Conservation (phyloP, 805 yeast genomes). For the Ogataea minuta region DNA sequence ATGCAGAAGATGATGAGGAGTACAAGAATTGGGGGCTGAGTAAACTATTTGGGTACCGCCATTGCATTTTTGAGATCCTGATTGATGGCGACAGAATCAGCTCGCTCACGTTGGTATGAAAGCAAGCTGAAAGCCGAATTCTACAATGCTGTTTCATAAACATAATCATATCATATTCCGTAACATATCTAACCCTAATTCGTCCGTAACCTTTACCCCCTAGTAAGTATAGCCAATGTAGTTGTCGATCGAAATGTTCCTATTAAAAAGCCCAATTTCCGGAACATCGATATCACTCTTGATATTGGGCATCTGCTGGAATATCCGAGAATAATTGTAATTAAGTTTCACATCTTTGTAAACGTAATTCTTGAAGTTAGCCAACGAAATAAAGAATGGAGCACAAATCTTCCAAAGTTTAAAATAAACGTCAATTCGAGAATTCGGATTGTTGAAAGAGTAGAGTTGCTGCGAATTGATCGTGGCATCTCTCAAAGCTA, state of each 20-base stretch:
- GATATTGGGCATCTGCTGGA: constrained; percentile 38
- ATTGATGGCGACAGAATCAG: constrained; percentile 29
- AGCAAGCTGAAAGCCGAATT: too few relatives aligned
- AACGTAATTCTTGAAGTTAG: constrained; percentile 45
- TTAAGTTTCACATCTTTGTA: constrained; percentile 45
- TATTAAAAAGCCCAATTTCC: constrained; percentile 35
- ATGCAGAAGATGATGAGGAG: constrained; percentile 18
- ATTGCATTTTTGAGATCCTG: constrained; percentile 33
- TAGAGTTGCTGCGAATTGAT: constrained; percentile 41
- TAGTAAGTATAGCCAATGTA: constrained; percentile 31
- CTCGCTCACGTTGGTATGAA: constrained; percentile 27
- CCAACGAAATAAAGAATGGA: constrained; percentile 45
- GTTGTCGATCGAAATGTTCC: constrained; percentile 30
- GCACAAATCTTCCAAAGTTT: constrained; percentile 52
- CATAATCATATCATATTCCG: constrained; percentile 4
- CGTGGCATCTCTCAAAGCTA: constrained; percentile 77
- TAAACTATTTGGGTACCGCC: constrained; percentile 27
- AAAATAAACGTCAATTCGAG: constrained; percentile 53
- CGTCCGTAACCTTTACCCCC: neutral
- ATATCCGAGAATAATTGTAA: constrained; percentile 38
- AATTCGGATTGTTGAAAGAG: constrained; percentile 33
- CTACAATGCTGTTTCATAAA: neutral
- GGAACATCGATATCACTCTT: constrained; percentile 42
- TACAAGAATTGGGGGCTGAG: constrained; percentile 36
- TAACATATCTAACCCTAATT: constrained; percentile 3